phyloP scores from a whole-genome alignment of 805 yeast genomes.

The Wickerhamiella spandovensis region DNA sequence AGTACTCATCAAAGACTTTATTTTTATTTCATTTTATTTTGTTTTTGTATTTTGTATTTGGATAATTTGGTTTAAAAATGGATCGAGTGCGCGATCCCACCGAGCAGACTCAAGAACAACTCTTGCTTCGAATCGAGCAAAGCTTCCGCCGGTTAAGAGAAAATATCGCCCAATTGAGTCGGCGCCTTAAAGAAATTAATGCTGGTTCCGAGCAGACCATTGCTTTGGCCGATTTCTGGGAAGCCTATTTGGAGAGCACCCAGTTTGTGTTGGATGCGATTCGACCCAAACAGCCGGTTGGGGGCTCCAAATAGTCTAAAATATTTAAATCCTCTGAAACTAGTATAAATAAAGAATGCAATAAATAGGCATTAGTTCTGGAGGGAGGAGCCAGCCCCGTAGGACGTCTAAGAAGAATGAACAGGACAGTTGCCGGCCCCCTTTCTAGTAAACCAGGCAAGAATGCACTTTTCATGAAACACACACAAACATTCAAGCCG shows the following conservation, averaged over 20 bases:
- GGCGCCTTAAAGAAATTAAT: not conserved
- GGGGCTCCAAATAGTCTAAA: no score
- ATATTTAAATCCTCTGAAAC: no score
- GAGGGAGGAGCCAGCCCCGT: no score
- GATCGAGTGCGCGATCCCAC: not conserved
- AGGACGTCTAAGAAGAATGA: slow-evolving; percentile 41
- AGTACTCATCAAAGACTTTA: no score
- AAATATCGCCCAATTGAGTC: not conserved
- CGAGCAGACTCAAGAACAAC: not conserved
- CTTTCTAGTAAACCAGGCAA: slow-evolving; percentile 78
- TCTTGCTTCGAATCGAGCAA: not conserved
- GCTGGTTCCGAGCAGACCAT: not conserved
- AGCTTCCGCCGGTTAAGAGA: not conserved
- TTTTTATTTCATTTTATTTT: not conserved
- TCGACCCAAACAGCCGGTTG: no score
- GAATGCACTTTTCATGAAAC: slow-evolving; percentile 82
- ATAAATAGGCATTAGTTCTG: not conserved
- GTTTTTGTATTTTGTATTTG: not conserved
- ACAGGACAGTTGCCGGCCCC: slow-evolving; percentile 83
- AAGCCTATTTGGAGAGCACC: slow-evolving; percentile 1
- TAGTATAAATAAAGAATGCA: not conserved
- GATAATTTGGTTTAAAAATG: not conserved
- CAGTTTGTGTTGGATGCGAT: not conserved
- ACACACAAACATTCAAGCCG: slow-evolving; percentile 88
- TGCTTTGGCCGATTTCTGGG: not conserved